Conservation (phyloP, 129 eudicot species). For the Rutidosis leptorrhynchoides region DNA sequence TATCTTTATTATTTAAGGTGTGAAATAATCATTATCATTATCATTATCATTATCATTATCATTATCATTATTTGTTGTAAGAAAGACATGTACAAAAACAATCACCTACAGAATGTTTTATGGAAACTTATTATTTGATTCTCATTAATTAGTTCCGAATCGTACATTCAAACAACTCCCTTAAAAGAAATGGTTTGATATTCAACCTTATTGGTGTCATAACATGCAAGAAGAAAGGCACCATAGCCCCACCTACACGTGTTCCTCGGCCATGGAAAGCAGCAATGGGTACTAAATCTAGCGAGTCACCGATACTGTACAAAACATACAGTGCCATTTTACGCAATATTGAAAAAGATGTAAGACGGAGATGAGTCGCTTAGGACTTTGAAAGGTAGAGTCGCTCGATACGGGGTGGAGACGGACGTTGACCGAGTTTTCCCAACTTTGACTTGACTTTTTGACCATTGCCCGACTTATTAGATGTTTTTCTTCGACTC, state of each 20-base stretch:
- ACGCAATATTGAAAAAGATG: no score
- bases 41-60: no score
- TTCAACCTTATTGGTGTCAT: conserved; percentile 72
- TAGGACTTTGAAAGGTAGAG: no score
- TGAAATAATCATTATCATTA: background rate
- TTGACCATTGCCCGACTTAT: no score
- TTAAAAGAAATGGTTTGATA: conserved; percentile 65
- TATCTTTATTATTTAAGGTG: background rate
- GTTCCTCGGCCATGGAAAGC: conserved; percentile 95
- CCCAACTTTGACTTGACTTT: no score
- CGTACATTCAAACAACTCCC: background rate
- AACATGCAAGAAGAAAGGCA: conserved; percentile 95
- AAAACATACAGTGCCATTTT: conserved; percentile 9
- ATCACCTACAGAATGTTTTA: background rate
- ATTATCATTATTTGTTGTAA: background rate
- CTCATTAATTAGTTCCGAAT: background rate
- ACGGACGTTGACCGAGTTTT: no score
- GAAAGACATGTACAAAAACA: background rate
- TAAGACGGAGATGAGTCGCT: no score
- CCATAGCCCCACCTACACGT: conserved; percentile 90
- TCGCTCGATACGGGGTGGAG: no score
- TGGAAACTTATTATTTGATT: background rate
- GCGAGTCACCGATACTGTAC: conserved; percentile 85
- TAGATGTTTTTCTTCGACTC: no score
- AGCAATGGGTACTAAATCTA: conserved; percentile 91